Conservation (phyloP, 768 basidiomycete genomes). For the Naganishia vaughanmartiniae region DNA sequence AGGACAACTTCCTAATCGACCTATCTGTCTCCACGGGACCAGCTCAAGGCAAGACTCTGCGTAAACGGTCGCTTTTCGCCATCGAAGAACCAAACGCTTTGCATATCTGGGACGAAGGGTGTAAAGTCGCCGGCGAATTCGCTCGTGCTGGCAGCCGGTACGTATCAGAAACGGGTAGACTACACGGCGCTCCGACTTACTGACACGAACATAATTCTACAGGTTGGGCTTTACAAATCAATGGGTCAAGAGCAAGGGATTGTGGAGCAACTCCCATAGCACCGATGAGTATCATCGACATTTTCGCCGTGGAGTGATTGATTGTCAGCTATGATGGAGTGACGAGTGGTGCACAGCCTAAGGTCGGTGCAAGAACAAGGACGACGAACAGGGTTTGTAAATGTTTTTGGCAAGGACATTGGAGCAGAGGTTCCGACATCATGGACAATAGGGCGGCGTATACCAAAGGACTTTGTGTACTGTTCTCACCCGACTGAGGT, state of each 20-base stretch:
- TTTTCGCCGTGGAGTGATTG: neutral
- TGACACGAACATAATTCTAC: neutral
- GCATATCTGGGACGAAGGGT: slow-evolving; percentile 24
- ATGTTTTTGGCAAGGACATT: too few relatives aligned
- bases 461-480: too few relatives aligned
- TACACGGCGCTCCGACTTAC: neutral
- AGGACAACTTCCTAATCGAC: neutral
- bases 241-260: slow-evolving; percentile 10
- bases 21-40: neutral
- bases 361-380: neutral
- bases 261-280: neutral
- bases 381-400: neutral
- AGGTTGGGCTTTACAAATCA: slow-evolving; percentile 23
- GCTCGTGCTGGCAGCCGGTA: slow-evolving; percentile 16
- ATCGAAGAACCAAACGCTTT: neutral
- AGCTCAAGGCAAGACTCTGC: neutral
- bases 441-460: too few relatives aligned
- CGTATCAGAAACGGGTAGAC: neutral
- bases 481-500: too few relatives aligned
- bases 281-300: neutral
- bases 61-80: slow-evolving; percentile 13
- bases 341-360: neutral
- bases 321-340: neutral
- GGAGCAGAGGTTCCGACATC: too few relatives aligned
- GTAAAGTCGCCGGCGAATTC: slow-evolving; percentile 16